Base-by-base conservation (phyloP, 129 eudicot genomes). In the Flaveria bidentis region DNA sequence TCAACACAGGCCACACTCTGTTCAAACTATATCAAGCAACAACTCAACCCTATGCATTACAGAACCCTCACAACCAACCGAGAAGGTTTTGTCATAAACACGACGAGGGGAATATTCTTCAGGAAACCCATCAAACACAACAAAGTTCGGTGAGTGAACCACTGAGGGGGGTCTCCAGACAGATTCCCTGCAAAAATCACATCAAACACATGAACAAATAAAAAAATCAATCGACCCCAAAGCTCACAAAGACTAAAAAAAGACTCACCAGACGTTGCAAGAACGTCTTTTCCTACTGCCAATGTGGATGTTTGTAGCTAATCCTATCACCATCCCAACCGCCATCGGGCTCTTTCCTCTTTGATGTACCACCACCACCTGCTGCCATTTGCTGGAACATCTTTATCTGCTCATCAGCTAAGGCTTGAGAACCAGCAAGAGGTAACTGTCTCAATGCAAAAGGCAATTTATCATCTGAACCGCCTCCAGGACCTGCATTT, bases 311-410 rank as follows among this genome's bases (percentile, higher is more conserved):
- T 81, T 86, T 93, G 83, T 63, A 77, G 78, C 86, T 87, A 72
- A 85, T 58, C 69, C 80, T 84, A 57, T 87, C 98, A 17, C 74
- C 81, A 15, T 87, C 90, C 86, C 89, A 85, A 9, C 97, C 96
- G 15, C 86, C 91, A 5, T 85, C 88, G 2, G 96, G 96, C 77
- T 93, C 98, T 75, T 85, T 90, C 81, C 98, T 85, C 81, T 88
- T 93, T 66, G 84, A 15, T 62, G 85, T 63, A 36, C 93, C 89
- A 6, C 76, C 75, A 44, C 81, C 45, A 68, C 96, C 83, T 1
- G 85, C 81, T 52, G 87, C 72, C 45, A 72, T 72, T 53, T 79
- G 83, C 71, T 80, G 81, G 70, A 58, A 86, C 83, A 85, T 82
- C 83, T 84, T 86, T 6, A 86, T 71, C 62, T 85, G 97, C 79